A percentile compares a stretch with the other conserved stretches of the same genome.
phyloP scores from a whole-genome alignment of 2,329 filamentous ascomycete genomes.

The Penicillium sp. region DNA sequence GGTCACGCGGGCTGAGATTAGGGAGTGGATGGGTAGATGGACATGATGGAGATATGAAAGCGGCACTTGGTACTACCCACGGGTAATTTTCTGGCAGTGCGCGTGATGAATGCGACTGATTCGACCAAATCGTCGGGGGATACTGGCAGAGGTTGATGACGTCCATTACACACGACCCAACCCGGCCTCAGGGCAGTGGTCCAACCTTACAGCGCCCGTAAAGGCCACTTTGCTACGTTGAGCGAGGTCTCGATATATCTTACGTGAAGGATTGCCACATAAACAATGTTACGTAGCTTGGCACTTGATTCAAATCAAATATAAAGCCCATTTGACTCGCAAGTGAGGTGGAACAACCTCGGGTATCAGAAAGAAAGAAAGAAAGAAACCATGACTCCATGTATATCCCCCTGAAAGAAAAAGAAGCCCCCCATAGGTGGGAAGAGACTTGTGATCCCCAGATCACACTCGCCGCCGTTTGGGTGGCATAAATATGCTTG shows the following conservation, averaged over 20 bases:
- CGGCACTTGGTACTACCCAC: no score
- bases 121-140: no score
- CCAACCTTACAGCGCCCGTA: no score
- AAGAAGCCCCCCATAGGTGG: neutral
- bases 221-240: no score
- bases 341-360: slow-evolving; percentile 3
- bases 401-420: neutral
- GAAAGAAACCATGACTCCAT: neutral
- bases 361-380: neutral
- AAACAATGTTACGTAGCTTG: neutral
- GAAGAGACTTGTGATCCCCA: neutral
- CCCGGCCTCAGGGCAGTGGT: no score
- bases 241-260: neutral
- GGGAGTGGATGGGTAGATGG: neutral
- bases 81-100: no score
- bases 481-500: slow-evolving; percentile 35
- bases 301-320: neutral
- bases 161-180: no score
- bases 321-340: neutral
- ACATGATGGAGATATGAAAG: neutral
- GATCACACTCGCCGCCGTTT: slow-evolving; percentile 32
- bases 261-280: neutral
- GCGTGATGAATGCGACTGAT: no score
- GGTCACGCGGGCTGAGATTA: neutral
- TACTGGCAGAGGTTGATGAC: no score